Evolutionary conservation across 129 eudicot genomes (phyloP), one percentile per base, ranked within the genome.

Genomic region (Helianthus tuberosus): DNA sequence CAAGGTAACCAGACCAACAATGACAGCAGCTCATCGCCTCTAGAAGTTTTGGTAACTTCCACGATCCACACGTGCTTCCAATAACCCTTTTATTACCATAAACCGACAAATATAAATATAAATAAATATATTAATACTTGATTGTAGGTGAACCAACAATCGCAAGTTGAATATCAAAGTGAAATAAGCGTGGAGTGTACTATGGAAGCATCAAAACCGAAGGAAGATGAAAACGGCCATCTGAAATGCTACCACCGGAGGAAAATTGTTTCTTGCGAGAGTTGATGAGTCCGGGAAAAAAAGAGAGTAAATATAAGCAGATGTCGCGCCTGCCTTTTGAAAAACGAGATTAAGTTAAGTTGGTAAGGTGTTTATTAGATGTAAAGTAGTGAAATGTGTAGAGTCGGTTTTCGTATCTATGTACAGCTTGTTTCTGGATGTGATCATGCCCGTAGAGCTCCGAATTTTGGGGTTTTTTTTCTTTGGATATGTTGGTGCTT

Each of bases 211-310:
- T 63, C 78, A 9, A 76, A 61, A 32, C 23, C 27, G 39, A 72
- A 82, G 47, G 75, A 72, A 68, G 75, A 64, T 16, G 84, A 71
- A 43, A 63, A 80, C 43, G 75, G 84, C 59, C 72, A 55, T 65
- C 16, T 83, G 27, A 80, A 80, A 77, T 86, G 82, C 81, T 86
- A 86, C 75, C 83, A 86, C 29, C 80, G 91, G 46, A 86, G 84
- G 71, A 80, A 66, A 65, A 74, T 69, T 44, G 78, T 79, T 39
- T 67, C 84, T 41, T 77, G 87, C 8, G 75, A 81, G 80, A 77
- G 86, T 75, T 70, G 81, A 83, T 44, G 15, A 29, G 44, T 63
- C 44, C 11, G 51, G 32, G 0, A 27, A 29, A 58, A 66, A 39
- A 43, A 54, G 51, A 39, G 16, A 27, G 82, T 79, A 79, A 72